Base-by-base conservation (phyloP, 768 basidiomycete genomes). In the Dioszegia aurantiaca region DNA sequence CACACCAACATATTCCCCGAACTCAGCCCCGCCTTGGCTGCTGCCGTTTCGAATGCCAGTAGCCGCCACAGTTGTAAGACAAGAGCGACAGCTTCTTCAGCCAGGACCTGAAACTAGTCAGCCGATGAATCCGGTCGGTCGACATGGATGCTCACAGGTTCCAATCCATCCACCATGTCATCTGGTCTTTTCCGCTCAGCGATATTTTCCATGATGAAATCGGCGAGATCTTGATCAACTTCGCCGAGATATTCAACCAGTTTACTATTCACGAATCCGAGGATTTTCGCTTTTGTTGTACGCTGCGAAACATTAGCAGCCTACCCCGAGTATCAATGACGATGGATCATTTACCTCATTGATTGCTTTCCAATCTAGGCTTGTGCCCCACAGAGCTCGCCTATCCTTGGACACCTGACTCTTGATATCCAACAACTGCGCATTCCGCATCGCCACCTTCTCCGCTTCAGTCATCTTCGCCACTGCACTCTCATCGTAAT, bases 41-140 rank as follows among this genome's bases (percentile, higher is more conserved):
- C 89, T 84, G 90, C 87, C 69, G 90, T 91, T 81, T 97, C 92
- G 73, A 94, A 94, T 49, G 91, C 89, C 66, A 94, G 83, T 78
- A 90, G 88, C 55, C 90, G 84, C 92, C 92, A 97, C 46, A 95
- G 81, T 60, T 82, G 82, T 67, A 86, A 76, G n/a, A 84, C 81
- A 58, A 93, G 83, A 60, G 90, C 86, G 26, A 80, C 79, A 4
- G 92, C 91, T 74, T 97, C 92, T 75, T 94, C 92, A 72, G 91
- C 91, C 33, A 97, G 80, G 3, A 95, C 89, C 92, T 95, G 70
- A 9, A n/a, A 11, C 14, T 4, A 43, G 12, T 37, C 27, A 43
- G 51, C 19, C 26, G 21, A 16, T 47, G 24, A 30, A 30, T 26
- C 58, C 46, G 24, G 43, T 19, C 9, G 14, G 28, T 45, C 3